Evolutionary conservation across 2,329 filamentous ascomycete genomes (phyloP).

Genomic region (Septoria linicola): DNA sequence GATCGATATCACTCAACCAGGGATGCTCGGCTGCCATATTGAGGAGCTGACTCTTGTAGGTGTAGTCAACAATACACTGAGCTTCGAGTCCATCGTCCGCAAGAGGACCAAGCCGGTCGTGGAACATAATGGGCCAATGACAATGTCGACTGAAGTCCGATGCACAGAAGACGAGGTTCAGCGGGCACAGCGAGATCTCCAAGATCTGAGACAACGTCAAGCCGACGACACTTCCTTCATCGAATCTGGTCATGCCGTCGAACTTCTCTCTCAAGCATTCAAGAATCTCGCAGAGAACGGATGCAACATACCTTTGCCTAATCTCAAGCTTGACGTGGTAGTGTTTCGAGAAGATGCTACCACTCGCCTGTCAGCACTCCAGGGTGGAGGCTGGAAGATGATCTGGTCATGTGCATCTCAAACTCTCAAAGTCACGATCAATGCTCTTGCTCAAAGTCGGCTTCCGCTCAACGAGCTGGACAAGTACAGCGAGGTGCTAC

Average conservation of each 20-base stretch:
- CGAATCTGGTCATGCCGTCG: not conserved
- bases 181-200: not conserved
- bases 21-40: conserved; percentile 9
- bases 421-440: not conserved
- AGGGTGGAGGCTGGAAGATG: conserved; percentile 1
- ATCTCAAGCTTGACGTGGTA: not conserved
- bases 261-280: conserved; percentile 6
- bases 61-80: conserved; percentile 10
- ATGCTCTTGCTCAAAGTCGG: not conserved
- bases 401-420: conserved; percentile 6
- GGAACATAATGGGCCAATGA: conserved; percentile 5
- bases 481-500: conserved; percentile 4
- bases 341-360: conserved; percentile 5
- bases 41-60: conserved; percentile 15
- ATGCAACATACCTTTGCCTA: not conserved
- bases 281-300: not conserved
- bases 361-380: not conserved
- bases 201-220: not conserved
- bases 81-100: conserved; percentile 4
- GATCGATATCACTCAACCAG: conserved; percentile 3
- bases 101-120: conserved; percentile 1
- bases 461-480: conserved; percentile 7
- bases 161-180: not conserved
- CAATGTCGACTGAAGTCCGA: not conserved
- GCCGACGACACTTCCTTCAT: not conserved